These are phyloP conservation scores for Neurospora intermedia DNA, from an alignment of 495 filamentous ascomycete species.

Conservation along the genomic window DNA sequence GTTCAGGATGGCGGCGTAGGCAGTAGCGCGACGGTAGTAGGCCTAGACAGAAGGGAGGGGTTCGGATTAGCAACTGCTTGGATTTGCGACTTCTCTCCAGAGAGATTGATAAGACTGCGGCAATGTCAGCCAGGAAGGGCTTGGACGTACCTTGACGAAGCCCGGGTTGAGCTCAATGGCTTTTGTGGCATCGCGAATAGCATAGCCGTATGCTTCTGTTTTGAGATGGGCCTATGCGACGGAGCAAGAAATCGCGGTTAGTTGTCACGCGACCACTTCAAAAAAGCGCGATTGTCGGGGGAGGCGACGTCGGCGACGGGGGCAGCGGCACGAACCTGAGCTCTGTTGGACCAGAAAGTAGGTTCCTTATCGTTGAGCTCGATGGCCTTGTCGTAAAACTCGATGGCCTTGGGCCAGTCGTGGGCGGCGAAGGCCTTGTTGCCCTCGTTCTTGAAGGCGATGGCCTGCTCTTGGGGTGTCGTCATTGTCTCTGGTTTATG, in stretches of 20 bases:
- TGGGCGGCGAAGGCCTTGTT: conserved; percentile 85
- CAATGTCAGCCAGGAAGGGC: background rate
- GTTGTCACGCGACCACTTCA: conserved; percentile 36
- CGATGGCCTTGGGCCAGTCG: conserved; percentile 77
- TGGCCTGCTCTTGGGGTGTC: conserved; percentile 46
- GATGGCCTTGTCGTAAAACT: conserved; percentile 85
- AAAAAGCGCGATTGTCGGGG: background rate
- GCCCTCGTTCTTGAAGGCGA: conserved; percentile 80
- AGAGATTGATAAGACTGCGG: background rate
- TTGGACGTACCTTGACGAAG: conserved; percentile 62
- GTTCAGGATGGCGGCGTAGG: conserved; percentile 79
- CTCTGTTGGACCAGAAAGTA: conserved; percentile 86
- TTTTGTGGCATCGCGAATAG: conserved; percentile 85
- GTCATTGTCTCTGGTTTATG: conserved; percentile 14
- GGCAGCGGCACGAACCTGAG: conserved; percentile 54
- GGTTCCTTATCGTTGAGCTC: conserved; percentile 73
- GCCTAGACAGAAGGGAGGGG: conserved; percentile 43
- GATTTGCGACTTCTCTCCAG: background rate
- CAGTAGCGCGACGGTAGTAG: conserved; percentile 87
- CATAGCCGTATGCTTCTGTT: conserved; percentile 86
- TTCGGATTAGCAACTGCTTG: background rate
- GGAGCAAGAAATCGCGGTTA: conserved; percentile 8
- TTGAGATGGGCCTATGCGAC: conserved; percentile 73
- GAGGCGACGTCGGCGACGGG: background rate
- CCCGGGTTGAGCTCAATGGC: conserved; percentile 83